Evolutionary conservation across 1,139 yeast species (phyloP).

Genomic region (Saccharomyces hybrid): DNA sequence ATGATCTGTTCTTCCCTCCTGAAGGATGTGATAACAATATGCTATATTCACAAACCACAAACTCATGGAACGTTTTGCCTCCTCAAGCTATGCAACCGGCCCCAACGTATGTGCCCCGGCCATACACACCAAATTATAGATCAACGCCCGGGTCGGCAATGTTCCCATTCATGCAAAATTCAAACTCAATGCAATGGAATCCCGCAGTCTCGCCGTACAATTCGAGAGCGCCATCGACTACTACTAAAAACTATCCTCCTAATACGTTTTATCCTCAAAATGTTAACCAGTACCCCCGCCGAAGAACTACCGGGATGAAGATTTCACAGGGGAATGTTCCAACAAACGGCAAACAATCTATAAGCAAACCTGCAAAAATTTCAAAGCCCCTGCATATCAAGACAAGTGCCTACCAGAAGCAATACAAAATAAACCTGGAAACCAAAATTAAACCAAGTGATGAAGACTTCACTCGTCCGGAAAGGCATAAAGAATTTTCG

Average conservation of each 20-base stretch:
- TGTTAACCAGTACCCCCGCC: background rate
- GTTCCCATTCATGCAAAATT: background rate
- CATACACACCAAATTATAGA: constrained; percentile 1
- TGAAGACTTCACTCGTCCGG: constrained; percentile 4
- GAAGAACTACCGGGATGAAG: background rate
- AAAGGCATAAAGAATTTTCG: constrained; percentile 5
- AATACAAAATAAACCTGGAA: constrained; percentile 1
- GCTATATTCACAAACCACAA: background rate
- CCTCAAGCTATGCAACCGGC: constrained; percentile 6
- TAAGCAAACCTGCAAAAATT: background rate
- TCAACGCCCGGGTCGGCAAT: background rate
- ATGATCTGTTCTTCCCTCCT: background rate
- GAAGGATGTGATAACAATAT: background rate
- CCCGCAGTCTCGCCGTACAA: background rate
- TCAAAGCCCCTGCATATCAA: constrained; percentile 3
- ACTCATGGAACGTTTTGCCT: background rate
- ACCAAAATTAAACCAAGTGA: constrained; percentile 2
- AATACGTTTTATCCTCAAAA: background rate
- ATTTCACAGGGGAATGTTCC: background rate
- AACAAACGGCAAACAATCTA: background rate
- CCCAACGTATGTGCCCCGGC: background rate
- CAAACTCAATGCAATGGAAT: background rate
- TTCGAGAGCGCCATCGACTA: constrained; percentile 1
- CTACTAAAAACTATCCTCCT: background rate
- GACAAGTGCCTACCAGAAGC: constrained; percentile 3